phyloP scores from a whole-genome alignment of 225 moss, liverwort and hornwort genomes.

The Pseudisothecium myosuroides region DNA sequence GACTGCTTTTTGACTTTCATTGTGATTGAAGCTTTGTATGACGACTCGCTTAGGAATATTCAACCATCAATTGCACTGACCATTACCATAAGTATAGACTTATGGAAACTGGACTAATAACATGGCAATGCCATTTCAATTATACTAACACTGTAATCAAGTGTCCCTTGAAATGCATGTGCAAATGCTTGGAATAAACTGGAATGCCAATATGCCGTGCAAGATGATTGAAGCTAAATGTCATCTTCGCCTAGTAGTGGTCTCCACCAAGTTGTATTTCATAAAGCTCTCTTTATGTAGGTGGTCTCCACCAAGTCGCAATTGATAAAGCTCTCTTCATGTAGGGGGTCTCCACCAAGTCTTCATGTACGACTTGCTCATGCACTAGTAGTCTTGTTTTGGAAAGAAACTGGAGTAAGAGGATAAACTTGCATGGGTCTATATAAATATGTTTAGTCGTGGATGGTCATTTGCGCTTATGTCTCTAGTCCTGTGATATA shows the following conservation, averaged over 20 bases:
- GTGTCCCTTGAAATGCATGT: background rate
- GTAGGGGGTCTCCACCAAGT: background rate
- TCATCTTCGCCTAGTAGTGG: background rate
- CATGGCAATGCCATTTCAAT: too few species aligned
- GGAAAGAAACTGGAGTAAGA: background rate
- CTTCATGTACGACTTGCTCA: background rate
- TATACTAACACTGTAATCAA: background rate
- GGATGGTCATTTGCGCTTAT: background rate
- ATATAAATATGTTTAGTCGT: background rate
- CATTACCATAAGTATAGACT: too few species aligned
- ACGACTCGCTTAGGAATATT: too few species aligned
- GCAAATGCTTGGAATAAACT: background rate
- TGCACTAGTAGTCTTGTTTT: background rate
- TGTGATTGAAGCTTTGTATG: too few species aligned
- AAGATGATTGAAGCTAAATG: background rate
- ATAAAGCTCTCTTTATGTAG: too few species aligned
- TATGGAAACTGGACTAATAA: background rate
- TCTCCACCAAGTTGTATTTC: background rate
- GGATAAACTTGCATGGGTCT: background rate
- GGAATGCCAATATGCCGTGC: background rate
- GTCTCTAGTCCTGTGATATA: background rate
- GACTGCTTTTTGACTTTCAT: too few species aligned
- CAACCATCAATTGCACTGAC: too few species aligned
- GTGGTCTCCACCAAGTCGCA: too few species aligned
- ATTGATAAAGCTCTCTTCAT: too few species aligned